Conservation (phyloP, 805 yeast species). For the Pichia occidentalis region DNA sequence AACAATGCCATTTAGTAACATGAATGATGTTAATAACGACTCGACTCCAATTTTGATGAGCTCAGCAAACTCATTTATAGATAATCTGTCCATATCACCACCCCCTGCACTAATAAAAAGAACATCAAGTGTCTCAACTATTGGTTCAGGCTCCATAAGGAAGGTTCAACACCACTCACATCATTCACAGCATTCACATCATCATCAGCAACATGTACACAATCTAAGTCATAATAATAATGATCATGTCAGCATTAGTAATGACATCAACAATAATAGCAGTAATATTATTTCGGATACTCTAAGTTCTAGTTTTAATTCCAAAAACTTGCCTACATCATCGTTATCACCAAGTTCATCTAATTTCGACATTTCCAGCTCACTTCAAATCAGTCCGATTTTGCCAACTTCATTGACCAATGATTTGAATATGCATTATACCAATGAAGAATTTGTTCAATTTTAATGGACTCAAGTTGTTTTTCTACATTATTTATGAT, state of each 20-base stretch:
- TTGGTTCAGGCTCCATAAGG: conserved; percentile 8
- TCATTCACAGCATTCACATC: conserved; percentile 24
- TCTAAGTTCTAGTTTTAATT: too few relatives aligned
- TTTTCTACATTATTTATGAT: neutral
- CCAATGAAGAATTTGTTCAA: conserved; percentile 3
- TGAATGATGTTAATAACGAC: conserved; percentile 1
- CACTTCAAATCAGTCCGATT: too few relatives aligned
- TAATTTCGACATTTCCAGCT: too few relatives aligned
- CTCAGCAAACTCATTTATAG: neutral
- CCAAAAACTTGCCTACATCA: too few relatives aligned
- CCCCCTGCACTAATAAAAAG: conserved; percentile 4
- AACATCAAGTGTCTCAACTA: conserved; percentile 15
- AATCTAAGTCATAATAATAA: conserved; percentile 11
- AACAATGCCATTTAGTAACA: conserved; percentile 3
- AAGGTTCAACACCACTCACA: conserved; percentile 9
- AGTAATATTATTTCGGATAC: too few relatives aligned
- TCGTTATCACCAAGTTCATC: too few relatives aligned
- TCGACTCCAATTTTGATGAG: neutral
- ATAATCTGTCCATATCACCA: conserved; percentile 3
- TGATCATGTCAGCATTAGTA: too few relatives aligned
- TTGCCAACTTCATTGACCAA: neutral
- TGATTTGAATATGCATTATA: conserved; percentile 4
- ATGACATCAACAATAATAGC: too few relatives aligned
- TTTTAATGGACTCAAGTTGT: neutral
- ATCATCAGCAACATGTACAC: conserved; percentile 13